Evolutionary conservation across 352 stramenopile genomes (phyloP).

Genomic region (Thalassiosira sp.): DNA sequence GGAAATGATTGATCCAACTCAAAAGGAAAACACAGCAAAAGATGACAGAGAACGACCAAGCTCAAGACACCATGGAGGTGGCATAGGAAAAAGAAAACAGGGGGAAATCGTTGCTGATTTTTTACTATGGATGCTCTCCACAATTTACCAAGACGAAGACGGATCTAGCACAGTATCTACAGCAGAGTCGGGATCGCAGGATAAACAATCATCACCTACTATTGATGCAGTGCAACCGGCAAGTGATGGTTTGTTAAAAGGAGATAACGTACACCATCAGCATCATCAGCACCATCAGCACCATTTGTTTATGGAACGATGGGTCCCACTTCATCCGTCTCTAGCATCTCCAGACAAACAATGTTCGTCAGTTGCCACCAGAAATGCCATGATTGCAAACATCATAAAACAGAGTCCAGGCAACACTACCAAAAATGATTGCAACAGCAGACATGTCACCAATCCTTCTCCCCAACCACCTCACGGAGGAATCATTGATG

Average conservation of each 20-base stretch:
- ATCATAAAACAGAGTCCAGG: not conserved
- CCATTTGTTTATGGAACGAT: constrained; percentile 29
- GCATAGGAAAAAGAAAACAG: constrained; percentile 63
- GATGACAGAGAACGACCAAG: not conserved
- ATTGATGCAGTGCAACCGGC: not conserved
- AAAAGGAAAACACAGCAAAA: not conserved
- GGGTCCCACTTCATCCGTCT: constrained; percentile 20
- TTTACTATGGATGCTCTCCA: constrained; percentile 51
- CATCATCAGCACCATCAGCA: constrained; percentile 13
- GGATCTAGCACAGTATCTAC: not conserved
- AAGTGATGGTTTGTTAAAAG: not conserved
- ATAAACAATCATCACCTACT: not conserved
- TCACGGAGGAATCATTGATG: constrained; percentile 52
- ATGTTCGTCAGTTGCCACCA: constrained; percentile 3
- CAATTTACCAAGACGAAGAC: constrained; percentile 19
- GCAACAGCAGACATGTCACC: not conserved
- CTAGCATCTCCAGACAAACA: not conserved
- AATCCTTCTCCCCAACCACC: not conserved
- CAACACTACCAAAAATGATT: not conserved
- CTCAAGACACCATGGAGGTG: constrained; percentile 31
- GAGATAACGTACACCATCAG: not conserved
- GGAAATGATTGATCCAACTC: not conserved
- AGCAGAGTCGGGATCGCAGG: not conserved
- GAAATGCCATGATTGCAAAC: constrained; percentile 27
- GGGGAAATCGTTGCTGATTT: constrained; percentile 65